Evolutionary conservation across 2,329 filamentous ascomycete genomes (phyloP).

Genomic region (Colletotrichum brevisporum): DNA sequence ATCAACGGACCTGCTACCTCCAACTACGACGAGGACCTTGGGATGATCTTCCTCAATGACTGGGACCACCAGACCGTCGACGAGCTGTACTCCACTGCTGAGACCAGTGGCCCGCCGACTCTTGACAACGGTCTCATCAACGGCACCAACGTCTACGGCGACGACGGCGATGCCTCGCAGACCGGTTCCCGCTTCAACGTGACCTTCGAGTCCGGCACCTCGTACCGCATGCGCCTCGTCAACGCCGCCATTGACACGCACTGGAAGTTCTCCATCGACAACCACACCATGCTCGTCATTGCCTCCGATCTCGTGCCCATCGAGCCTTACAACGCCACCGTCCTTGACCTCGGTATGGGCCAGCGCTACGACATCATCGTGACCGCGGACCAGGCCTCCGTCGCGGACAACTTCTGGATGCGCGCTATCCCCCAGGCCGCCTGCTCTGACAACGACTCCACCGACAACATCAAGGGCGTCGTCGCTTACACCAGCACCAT

Average conservation of each 20-base stretch:
- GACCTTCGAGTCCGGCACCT: constrained; percentile 56
- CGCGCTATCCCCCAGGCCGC: constrained; percentile 58
- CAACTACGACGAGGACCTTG: constrained; percentile 75
- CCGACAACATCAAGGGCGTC: constrained; percentile 63
- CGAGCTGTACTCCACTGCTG: constrained; percentile 49
- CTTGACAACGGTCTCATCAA: constrained; percentile 63
- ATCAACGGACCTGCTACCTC: constrained; percentile 72
- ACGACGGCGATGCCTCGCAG: constrained; percentile 44
- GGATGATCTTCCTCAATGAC: constrained; percentile 70
- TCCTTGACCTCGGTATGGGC: constrained; percentile 66
- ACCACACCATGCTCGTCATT: constrained; percentile 71
- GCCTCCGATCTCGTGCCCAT: constrained; percentile 72
- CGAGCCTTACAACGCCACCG: constrained; percentile 63
- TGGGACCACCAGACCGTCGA: constrained; percentile 66
- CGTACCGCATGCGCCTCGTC: constrained; percentile 63
- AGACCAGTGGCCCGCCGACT: constrained; percentile 50
- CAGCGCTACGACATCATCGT: constrained; percentile 64
- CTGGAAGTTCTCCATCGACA: constrained; percentile 67
- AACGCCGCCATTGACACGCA: constrained; percentile 61
- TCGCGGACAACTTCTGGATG: constrained; percentile 62
- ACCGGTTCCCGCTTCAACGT: constrained; percentile 53
- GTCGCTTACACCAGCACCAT: constrained; percentile 55
- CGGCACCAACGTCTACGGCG: constrained; percentile 56
- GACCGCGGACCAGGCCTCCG: constrained; percentile 51
- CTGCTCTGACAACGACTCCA: constrained; percentile 57